Evolutionary conservation across 2,329 filamentous ascomycete species (phyloP).

Genomic region (Niveomyces coronatus): DNA sequence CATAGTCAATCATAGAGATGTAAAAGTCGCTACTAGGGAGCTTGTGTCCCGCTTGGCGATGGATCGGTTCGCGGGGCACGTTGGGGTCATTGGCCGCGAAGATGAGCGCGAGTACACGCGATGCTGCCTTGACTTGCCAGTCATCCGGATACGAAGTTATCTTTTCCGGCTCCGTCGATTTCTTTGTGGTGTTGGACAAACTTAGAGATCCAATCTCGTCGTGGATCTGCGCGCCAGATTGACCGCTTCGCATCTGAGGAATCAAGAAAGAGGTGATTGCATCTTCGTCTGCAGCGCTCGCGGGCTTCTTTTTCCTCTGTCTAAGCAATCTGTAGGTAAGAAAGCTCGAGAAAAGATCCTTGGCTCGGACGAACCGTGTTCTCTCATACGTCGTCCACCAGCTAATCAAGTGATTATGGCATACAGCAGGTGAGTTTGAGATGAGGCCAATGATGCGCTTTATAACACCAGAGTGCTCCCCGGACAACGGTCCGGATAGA

Average conservation of each 20-base stretch:
- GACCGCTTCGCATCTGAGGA: slow-evolving; percentile 59
- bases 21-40: slow-evolving; percentile 80
- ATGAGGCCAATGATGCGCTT: slow-evolving; percentile 76
- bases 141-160: slow-evolving; percentile 64
- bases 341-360: slow-evolving; percentile 69
- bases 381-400: slow-evolving; percentile 69
- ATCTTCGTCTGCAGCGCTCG: slow-evolving; percentile 43
- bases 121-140: slow-evolving; percentile 79
- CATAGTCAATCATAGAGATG: slow-evolving; percentile 73
- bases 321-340: slow-evolving; percentile 70
- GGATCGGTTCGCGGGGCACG: slow-evolving; percentile 21
- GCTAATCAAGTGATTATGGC: slow-evolving; percentile 64
- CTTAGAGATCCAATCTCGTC: slow-evolving; percentile 56
- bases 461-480: slow-evolving; percentile 71
- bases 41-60: slow-evolving; percentile 46
- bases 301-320: slow-evolving; percentile 56
- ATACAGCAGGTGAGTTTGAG: slow-evolving; percentile 63
- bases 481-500: slow-evolving; percentile 37
- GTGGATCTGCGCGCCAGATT: slow-evolving; percentile 61
- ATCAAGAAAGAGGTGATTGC: slow-evolving; percentile 59
- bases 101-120: slow-evolving; percentile 68
- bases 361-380: slow-evolving; percentile 57
- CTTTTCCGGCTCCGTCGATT: slow-evolving; percentile 43
- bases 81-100: slow-evolving; percentile 67
- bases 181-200: slow-evolving; percentile 41